phyloP scores from a whole-genome alignment of 805 yeast species.

The Wickerhamiella hasegawae region DNA sequence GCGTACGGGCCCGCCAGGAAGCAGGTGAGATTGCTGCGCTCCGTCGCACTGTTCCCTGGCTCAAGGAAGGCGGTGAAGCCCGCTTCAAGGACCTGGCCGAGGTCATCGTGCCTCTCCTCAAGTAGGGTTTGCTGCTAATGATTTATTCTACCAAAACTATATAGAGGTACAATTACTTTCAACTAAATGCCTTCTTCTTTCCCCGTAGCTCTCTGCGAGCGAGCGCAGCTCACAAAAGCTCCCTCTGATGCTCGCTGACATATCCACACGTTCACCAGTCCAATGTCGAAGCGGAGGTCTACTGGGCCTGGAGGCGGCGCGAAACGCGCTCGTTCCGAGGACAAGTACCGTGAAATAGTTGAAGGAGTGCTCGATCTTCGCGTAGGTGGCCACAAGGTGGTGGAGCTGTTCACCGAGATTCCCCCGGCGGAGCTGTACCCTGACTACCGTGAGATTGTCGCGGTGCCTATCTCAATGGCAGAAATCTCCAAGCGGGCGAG shows the following conservation, averaged over 20 bases:
- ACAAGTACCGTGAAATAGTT: conserved; percentile 10
- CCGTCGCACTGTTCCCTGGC: background rate
- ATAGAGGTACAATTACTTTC: no score
- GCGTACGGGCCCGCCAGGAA: conserved; percentile 7
- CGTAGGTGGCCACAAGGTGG: conserved; percentile 15
- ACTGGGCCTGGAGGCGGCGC: background rate
- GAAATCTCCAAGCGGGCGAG: conserved; percentile 41
- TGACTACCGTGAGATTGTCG: conserved; percentile 55
- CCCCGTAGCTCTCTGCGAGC: no score
- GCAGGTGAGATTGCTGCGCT: background rate
- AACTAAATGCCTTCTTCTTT: no score
- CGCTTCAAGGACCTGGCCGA: conserved; percentile 2
- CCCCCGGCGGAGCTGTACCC: conserved; percentile 67
- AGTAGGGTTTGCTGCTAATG: no score
- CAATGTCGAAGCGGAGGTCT: background rate
- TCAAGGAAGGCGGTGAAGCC: background rate
- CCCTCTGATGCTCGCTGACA: no score
- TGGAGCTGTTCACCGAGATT: conserved; percentile 45
- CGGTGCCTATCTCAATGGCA: conserved; percentile 49
- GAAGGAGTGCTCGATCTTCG: conserved; percentile 9
- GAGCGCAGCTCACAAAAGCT: no score
- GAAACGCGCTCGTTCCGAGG: background rate
- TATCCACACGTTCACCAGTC: no score
- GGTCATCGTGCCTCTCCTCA: background rate
- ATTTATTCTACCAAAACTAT: no score